Base-by-base conservation (phyloP, 2,329 filamentous ascomycete genomes). In the Sporothrix pallida region DNA sequence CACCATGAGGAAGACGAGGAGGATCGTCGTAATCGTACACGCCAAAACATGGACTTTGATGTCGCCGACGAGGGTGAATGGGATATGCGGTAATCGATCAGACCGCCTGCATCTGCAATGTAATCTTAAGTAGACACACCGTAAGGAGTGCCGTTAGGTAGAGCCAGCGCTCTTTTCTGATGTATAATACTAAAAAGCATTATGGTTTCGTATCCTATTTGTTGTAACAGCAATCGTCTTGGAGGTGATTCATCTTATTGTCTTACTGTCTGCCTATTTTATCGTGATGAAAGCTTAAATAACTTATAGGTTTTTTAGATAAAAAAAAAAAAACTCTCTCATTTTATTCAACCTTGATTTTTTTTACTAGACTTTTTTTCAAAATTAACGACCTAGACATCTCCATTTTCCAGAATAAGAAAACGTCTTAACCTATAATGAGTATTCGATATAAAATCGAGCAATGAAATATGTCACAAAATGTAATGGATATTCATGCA, bases 11-110 rank as follows among this genome's bases (percentile, higher is more conserved):
- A 68, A 31, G 62, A 67, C n/a, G 62, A 68, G 13, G 62, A 67
- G 44, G 62, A 67, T 15, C 62, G 42, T 20, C 62, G 62, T 13
- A 48, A 31, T 17, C 69, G 67, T 20, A 46, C 60, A 48, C 79
- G 81, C 62, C 81, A 81, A 3, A 82, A 86, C 65, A 85, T 87
- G 84, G 86, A 87, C 72, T 88, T 87, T 75, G 86, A 88, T 75
- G 84, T 87, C 20, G 86, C 83, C 2, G 86, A 86, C 62, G 86
- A 87, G 58, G 83, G 85, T 69, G 83, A 83, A 56, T 87, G 86
- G 83, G 83, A 79, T 76, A 76, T 79, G 6, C 56, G 68, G 50
- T 75, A 74, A 67, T 58, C 31, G 23, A 9, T 31, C 17, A 44
- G n/a, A 9, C 15, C 12, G n/a, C 23, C 2, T 12, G 26, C 2